Conservation (phyloP, 352 stramenopile species). For the Phytophthora capsici region DNA sequence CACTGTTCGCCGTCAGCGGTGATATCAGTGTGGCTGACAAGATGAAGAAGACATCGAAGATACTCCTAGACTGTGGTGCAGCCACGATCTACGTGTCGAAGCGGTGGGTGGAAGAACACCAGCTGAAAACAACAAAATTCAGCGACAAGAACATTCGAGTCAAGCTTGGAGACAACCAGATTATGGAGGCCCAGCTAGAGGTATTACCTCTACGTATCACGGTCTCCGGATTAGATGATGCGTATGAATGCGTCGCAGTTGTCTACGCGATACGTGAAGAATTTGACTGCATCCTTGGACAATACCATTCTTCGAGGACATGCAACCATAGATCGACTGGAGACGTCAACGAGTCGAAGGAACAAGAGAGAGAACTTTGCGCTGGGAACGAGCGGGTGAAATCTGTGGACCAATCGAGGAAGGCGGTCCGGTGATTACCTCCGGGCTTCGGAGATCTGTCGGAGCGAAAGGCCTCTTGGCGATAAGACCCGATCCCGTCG, state of each 20-base stretch:
- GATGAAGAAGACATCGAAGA: too few relatives aligned
- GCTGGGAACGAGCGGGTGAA: not conserved
- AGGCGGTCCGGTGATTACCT: slow-evolving; percentile 4
- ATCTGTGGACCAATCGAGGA: not conserved
- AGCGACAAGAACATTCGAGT: slow-evolving; percentile 13
- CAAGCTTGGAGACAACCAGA: slow-evolving; percentile 10
- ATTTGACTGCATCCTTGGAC: slow-evolving; percentile 12
- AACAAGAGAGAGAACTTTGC: not conserved
- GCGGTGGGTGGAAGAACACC: not conserved
- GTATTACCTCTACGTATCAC: not conserved
- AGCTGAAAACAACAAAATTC: slow-evolving; percentile 10
- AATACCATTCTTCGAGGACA: slow-evolving; percentile 20
- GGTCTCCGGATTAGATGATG: not conserved
- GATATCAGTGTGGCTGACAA: slow-evolving; percentile 4
- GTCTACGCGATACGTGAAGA: too few relatives aligned
- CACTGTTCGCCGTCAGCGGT: not conserved
- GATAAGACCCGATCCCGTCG: slow-evolving; percentile 19
- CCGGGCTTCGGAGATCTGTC: slow-evolving; percentile 9
- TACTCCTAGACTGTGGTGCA: too few relatives aligned
- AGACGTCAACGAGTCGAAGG: slow-evolving; percentile 6
- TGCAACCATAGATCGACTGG: slow-evolving; percentile 12
- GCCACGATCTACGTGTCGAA: slow-evolving; percentile 6
- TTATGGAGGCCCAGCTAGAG: slow-evolving; percentile 6
- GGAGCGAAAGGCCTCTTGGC: slow-evolving; percentile 16
- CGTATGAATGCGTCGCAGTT: not conserved